Percentiles rank a stretch among this genome's conserved stretches.
Evolutionary conservation across 352 stramenopile genomes (phyloP).

Genomic region (Elongisporangium anandrum): DNA sequence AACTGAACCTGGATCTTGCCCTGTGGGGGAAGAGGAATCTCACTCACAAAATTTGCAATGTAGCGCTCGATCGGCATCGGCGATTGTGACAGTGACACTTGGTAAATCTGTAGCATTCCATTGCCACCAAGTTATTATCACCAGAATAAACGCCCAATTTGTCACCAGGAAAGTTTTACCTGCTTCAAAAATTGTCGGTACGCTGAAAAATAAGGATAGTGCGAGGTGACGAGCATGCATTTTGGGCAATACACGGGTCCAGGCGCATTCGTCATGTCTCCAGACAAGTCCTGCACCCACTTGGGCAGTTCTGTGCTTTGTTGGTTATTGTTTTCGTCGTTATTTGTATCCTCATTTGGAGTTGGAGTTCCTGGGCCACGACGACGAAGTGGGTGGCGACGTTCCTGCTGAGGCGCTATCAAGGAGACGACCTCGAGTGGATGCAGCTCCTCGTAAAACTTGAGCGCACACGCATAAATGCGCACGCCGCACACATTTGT

Average conservation of each 20-base stretch:
- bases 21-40: slow-evolving; percentile 94
- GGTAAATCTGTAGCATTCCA: slow-evolving; percentile 50
- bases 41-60: slow-evolving; percentile 95
- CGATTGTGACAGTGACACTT: slow-evolving; percentile 75
- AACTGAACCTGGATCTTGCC: slow-evolving; percentile 90
- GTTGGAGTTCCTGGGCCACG: neutral
- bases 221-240: slow-evolving; percentile 90
- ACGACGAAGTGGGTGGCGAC: slow-evolving; percentile 16
- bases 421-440: slow-evolving; percentile 76
- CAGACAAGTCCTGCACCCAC: slow-evolving; percentile 70
- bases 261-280: slow-evolving; percentile 31
- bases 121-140: neutral
- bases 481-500: slow-evolving; percentile 78
- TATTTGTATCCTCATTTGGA: neutral
- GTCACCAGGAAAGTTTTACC: slow-evolving; percentile 63
- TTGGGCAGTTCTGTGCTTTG: slow-evolving; percentile 48
- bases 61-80: slow-evolving; percentile 96
- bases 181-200: slow-evolving; percentile 96
- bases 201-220: slow-evolving; percentile 94
- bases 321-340: slow-evolving; percentile 45
- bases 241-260: slow-evolving; percentile 89
- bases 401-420: slow-evolving; percentile 46
- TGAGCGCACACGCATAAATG: slow-evolving; percentile 75
- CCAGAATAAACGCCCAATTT: too few species aligned
- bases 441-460: slow-evolving; percentile 80